Conservation (phyloP, 352 stramenopile genomes). For the Pythium guiyangense region DNA sequence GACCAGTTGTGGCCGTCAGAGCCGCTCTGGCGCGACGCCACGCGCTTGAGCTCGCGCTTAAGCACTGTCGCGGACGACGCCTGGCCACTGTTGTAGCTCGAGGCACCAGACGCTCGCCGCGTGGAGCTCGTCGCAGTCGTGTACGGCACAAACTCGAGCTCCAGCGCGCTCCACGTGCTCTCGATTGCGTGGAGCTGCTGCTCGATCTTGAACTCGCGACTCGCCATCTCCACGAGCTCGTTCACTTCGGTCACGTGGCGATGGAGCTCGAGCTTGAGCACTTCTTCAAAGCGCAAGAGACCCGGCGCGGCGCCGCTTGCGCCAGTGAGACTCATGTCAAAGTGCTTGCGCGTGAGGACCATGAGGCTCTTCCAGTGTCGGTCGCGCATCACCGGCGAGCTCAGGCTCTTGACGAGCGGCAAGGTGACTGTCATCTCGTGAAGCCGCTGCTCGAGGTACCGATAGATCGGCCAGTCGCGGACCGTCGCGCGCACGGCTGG, state of each 20-base stretch:
- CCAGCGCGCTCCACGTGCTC: constrained; percentile 84
- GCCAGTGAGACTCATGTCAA: constrained; percentile 44
- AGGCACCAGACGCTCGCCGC: too few species aligned
- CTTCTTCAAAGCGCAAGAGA: constrained; percentile 86
- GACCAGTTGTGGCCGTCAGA: background rate
- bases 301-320: background rate
- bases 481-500: constrained; percentile 27
- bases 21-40: background rate
- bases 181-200: constrained; percentile 94
- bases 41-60: too few species aligned
- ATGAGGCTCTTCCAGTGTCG: constrained; percentile 89
- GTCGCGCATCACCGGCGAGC: constrained; percentile 84
- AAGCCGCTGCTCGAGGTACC: constrained; percentile 86
- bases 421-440: constrained; percentile 91
- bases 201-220: constrained; percentile 97
- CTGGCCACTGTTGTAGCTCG: background rate
- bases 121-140: constrained; percentile 38
- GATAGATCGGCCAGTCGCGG: constrained; percentile 93
- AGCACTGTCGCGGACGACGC: too few species aligned
- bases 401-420: constrained; percentile 86
- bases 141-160: constrained; percentile 91
- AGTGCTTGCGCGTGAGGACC: constrained; percentile 85
- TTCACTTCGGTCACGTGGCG: constrained; percentile 92
- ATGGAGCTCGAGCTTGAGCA: constrained; percentile 91
- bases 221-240: constrained; percentile 93